Evolutionary conservation across 2,329 filamentous ascomycete genomes (phyloP), one percentile per base, ranked within the genome.

Genomic region (Botrytis porri): DNA sequence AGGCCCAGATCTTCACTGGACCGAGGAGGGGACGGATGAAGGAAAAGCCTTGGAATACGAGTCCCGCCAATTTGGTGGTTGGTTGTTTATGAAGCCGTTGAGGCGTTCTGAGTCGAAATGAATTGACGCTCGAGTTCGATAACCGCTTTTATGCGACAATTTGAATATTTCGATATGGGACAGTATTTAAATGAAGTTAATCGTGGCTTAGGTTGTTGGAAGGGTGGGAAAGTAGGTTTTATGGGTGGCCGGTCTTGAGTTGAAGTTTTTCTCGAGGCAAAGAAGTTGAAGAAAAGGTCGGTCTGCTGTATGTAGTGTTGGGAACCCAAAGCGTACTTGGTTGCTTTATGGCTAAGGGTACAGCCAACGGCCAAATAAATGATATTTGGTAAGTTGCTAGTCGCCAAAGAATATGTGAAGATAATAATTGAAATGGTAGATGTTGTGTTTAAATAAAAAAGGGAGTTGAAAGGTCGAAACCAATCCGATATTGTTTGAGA

Each of bases 61-160:
- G 86, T 88, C 92, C 92, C 93, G 93, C 94, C 94, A 97, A 97
- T 90, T 97, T 97, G 94, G 89, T 92, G 89, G 89, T 89, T 84
- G 79, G 60, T 73, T 73, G 60, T 64, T 66, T 70, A 73, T 63
- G 74, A 76, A 71, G 80, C 77, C 80, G 79, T 78, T 76, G 77
- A 80, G 80, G 81, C 79, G 79, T 72, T 71, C 16, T 69, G 69
- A 57, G 51, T 39, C 45, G 43, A 41, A 69, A 63, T 32, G 12
- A 62, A 51, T 43, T 32, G 60, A 66, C 43, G 37, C 54, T 22
- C 48, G 37, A 20, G 37, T 67, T 41, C 35, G 48, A 37, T 10
- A 41, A 41, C 41, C 37, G 32, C 45, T 41, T 20, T 41, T 6
- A 10, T 67, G 37, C n/a, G 65, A 67, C 25, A 39, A 57, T 41